These are phyloP conservation scores for Ensete glaucum DNA, from an alignment of 176 grass and related monocot genomes.

Conservation along the genomic window DNA sequence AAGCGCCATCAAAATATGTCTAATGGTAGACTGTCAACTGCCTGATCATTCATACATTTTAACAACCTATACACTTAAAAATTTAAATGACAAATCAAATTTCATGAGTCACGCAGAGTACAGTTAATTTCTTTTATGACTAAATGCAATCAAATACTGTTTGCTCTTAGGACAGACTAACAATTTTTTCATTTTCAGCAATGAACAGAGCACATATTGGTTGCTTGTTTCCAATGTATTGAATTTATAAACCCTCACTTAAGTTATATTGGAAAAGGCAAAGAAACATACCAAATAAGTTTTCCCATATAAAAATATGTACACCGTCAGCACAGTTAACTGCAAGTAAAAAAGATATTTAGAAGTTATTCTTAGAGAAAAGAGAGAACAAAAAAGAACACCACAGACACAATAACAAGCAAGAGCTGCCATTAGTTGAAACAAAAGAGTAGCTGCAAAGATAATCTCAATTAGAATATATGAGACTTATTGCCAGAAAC, in stretches of 20 bases:
- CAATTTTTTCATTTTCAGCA: too few relatives aligned
- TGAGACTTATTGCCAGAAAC: not conserved
- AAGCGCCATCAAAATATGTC: too few relatives aligned
- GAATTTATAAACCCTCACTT: not conserved
- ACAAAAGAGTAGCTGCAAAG: not conserved
- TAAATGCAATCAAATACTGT: too few relatives aligned
- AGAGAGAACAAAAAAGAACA: not conserved
- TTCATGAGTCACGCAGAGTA: too few relatives aligned
- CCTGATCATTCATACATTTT: not conserved
- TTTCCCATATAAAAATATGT: slow-evolving; percentile 93
- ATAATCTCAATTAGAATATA: too few relatives aligned
- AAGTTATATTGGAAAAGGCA: not conserved
- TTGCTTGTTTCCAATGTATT: not conserved
- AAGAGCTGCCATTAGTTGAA: not conserved
- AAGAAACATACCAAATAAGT: slow-evolving; percentile 63
- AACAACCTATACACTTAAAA: not conserved
- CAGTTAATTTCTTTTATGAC: too few relatives aligned
- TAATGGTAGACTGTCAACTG: too few relatives aligned
- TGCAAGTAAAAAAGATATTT: slow-evolving; percentile 38
- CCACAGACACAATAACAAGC: not conserved
- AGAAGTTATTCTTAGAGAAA: not conserved
- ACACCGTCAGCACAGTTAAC: slow-evolving; percentile 81
- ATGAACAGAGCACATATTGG: not conserved
- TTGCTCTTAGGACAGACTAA: too few relatives aligned
- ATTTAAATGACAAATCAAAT: too few relatives aligned